phyloP scores from a whole-genome alignment of 345 rosid species.

The Lumnitzera littorea region DNA sequence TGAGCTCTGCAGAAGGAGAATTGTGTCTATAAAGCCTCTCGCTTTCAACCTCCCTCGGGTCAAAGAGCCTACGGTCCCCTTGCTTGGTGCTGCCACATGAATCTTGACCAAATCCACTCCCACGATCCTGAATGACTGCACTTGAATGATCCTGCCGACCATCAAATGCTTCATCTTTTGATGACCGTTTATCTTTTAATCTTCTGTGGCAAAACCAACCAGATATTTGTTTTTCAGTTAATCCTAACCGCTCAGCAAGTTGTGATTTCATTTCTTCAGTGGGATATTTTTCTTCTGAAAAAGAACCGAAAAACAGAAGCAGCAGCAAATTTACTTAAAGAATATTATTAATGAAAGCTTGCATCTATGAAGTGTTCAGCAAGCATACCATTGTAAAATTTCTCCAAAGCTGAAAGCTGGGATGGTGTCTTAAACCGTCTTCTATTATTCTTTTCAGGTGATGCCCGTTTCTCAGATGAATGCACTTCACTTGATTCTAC shows the following conservation, averaged over 20 bases:
- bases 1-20: constrained; percentile 29
- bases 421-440: constrained; percentile 65
- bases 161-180: constrained; percentile 45
- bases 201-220: constrained; percentile 99
- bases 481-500: constrained; percentile 57
- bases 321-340: neutral
- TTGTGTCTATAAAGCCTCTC: constrained; percentile 42
- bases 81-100: constrained; percentile 95
- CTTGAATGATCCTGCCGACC: constrained; percentile 84
- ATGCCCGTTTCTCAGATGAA: constrained; percentile 50
- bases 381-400: constrained; percentile 58
- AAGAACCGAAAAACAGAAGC: constrained; percentile 1
- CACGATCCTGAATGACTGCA: constrained; percentile 74
- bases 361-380: constrained; percentile 11
- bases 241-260: constrained; percentile 56
- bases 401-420: constrained; percentile 74
- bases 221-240: constrained; percentile 93
- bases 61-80: constrained; percentile 45
- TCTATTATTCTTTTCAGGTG: constrained; percentile 48
- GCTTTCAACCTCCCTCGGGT: constrained; percentile 85
- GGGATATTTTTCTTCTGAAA: constrained; percentile 71
- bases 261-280: constrained; percentile 69
- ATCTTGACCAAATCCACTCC: constrained; percentile 79
- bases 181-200: constrained; percentile 65
- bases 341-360: constrained; percentile 1